Evolutionary conservation across 305 asterid species (phyloP), one percentile per base, ranked within the genome.

Genomic region (Solanum hybrid): DNA sequence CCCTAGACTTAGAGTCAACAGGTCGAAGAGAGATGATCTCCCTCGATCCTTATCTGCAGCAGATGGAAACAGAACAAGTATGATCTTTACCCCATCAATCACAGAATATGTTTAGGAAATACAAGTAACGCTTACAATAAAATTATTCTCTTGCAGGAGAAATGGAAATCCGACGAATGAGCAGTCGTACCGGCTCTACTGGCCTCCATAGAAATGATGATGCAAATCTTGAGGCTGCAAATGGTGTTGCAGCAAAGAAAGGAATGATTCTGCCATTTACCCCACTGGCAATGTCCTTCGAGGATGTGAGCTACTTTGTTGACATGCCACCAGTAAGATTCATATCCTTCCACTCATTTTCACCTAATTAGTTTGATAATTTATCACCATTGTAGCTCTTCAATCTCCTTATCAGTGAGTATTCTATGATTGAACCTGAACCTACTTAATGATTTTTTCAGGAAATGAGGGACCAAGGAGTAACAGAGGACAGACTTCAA

Each of bases 381-480:
- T 35, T 20, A 82, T 84, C 34, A 31, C 26, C 16, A 8, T 13
- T 84, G 29, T 51, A 84, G 72, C 72, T 46, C 73, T 26, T 29
- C 73, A 46, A 82, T 46, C 29, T 6, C 72, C 40, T 82, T 82
- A 46, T 46, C 40, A 51, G 87, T 3, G 76, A 32, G 87, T 78
- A 20, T 88, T 6, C 46, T 51, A 35, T 78, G 26, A 78, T 35
- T 88, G 89, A 78, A 12, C 14, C 0, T 51, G 32, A 85, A 85
- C 38, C 32, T 56, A 22, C 88, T 56, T 85, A 32, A 56, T 85
- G 73, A 78, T 37, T 84, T 32, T 88, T 26, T 64, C 89, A 96
- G 99, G 99, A 96, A 94, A 97, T 97, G 99, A 97, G 91, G 92
- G 97, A 94, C 79, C 96, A 95, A 92, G 98, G 99, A 91, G 96